Evolutionary conservation across 2,329 filamentous ascomycete species (phyloP), one percentile per base, ranked within the genome.

Genomic region (Akanthomyces muscarius): DNA sequence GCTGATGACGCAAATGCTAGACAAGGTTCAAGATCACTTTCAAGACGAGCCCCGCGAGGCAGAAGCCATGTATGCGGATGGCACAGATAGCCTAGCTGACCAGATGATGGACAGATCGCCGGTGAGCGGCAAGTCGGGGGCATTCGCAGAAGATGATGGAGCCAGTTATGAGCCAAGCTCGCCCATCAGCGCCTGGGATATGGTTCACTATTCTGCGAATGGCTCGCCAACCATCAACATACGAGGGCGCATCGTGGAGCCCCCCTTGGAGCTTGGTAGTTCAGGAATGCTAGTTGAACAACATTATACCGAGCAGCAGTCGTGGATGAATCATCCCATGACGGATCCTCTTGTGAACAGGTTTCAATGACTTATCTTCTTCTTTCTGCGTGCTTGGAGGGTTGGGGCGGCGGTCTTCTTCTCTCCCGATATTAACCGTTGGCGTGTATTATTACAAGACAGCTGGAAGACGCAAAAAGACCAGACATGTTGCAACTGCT

Each of bases 251-350:
- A 16, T 48, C 16, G 30, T 55, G 16, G 48, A 53, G 5, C 42
- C 30, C 28, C 21, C n/a, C 30, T 23, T 28, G 59, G 42, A 54
- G n/a, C 41, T 55, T 41, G 48, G 51, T 62, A 61, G 58, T 45
- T 53, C 58, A 61, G 58, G 48, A 61, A 52, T 28, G 41, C 38
- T 53, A 61, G 58, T 53, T 53, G 48, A 52, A 54, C 45, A 51
- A 61, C 38, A 4, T 38, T 53, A 13, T 23, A 54, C 13, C 21
- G 28, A 30, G 28, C 42, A 50, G 59, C 59, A 47, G 42, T 25
- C 25, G 13, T 61, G 58, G 58, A 16, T 41, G 25, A 11, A 28
- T 33, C 25, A 16, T 16, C 1, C 50, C 16, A 30, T 45, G 58
- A 25, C 48, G 38, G 52, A 53, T 53, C 48, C 36, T 53, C 21